Percentiles rank a stretch among this genome's conserved stretches.
Conservation (phyloP, 805 yeast species). For the Monosporozyma aquatica region DNA sequence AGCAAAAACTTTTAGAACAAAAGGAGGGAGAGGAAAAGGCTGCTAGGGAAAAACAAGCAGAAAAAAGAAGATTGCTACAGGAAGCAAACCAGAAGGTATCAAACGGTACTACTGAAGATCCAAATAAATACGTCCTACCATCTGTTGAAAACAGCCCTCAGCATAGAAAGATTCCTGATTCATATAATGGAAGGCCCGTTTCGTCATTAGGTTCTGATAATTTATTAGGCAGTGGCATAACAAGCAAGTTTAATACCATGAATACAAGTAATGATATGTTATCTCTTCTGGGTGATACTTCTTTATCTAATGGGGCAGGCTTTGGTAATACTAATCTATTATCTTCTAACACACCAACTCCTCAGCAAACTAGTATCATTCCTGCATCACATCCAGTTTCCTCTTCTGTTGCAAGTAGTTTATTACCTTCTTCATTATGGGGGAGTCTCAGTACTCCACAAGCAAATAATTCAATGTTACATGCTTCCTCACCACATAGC, state of each 20-base stretch:
- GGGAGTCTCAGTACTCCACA: neutral
- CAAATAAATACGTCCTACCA: too few relatives aligned
- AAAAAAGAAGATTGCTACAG: neutral
- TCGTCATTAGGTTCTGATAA: neutral
- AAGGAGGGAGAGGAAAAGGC: constrained; percentile 18
- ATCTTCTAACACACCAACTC: neutral
- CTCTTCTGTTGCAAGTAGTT: neutral
- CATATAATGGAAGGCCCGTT: neutral
- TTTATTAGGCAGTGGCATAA: neutral
- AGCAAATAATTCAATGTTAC: neutral
- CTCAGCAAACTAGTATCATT: neutral
- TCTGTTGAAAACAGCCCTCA: neutral
- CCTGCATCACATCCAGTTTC: neutral
- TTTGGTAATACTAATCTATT: neutral
- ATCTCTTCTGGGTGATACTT: neutral
- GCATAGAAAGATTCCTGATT: neutral
- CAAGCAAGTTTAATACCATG: neutral
- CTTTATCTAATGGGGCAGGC: neutral
- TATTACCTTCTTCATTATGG: neutral
- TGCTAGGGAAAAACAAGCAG: constrained; percentile 1
- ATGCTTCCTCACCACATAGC: neutral
- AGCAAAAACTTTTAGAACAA: too few relatives aligned
- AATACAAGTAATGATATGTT: neutral
- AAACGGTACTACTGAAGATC: too few relatives aligned
- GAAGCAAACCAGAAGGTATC: too few relatives aligned